Percentiles rank a stretch among this genome's conserved stretches.
Evolutionary conservation across 108 stramenopile genomes (phyloP).

Genomic region (Seminavis robusta): DNA sequence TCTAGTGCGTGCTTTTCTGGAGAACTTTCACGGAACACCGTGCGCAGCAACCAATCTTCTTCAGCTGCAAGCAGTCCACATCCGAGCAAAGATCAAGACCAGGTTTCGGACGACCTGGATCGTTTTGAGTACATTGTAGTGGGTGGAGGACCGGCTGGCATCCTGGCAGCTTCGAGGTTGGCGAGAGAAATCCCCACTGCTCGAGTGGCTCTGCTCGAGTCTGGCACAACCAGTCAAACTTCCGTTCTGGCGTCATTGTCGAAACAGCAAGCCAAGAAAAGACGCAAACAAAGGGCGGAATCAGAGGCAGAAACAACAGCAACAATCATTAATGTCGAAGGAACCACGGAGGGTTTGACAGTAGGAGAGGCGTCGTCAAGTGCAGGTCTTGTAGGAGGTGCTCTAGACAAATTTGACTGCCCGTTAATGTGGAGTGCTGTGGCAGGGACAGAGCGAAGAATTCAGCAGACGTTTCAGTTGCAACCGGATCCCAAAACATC

Average conservation of each 20-base stretch:
- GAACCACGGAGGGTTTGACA: no score
- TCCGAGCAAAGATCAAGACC: no score
- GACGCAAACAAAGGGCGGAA: neutral
- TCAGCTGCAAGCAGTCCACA: no score
- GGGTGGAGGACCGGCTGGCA: constrained; percentile 77
- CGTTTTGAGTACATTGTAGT: constrained; percentile 76
- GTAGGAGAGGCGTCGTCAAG: no score
- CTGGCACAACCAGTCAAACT: constrained; percentile 4
- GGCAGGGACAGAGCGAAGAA: constrained; percentile 1
- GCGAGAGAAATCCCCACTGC: constrained; percentile 7
- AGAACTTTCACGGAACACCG: no score
- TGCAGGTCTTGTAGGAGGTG: no score
- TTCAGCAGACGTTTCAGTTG: constrained; percentile 3
- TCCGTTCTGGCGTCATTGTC: no score
- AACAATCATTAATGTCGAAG: constrained; percentile 5
- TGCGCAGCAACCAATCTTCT: no score
- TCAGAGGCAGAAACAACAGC: neutral
- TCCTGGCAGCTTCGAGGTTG: constrained; percentile 63
- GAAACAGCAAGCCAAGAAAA: constrained; percentile 1
- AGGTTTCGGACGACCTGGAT: no score
- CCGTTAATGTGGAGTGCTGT: constrained; percentile 21
- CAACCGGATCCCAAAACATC: neutral
- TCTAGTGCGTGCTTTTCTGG: no score
- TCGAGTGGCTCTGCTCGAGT: constrained; percentile 3
- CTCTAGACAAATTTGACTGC: constrained; percentile 15